phyloP scores from a whole-genome alignment of 495 filamentous ascomycete species.

The Penicillium goetzii region DNA sequence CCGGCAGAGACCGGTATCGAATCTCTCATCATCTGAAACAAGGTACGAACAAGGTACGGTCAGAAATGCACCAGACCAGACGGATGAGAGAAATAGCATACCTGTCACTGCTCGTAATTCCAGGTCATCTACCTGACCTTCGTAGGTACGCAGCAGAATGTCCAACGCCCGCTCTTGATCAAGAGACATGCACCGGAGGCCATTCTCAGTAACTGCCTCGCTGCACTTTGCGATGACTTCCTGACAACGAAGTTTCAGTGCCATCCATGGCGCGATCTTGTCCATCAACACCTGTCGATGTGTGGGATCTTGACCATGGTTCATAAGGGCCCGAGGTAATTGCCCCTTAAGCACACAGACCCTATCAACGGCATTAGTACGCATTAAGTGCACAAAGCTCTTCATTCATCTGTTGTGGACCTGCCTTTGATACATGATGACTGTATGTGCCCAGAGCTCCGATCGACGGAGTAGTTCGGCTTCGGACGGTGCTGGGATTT shows the following conservation, averaged over 20 bases:
- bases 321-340: slow-evolving; percentile 35
- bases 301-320: slow-evolving; percentile 40
- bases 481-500: slow-evolving; percentile 39
- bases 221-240: slow-evolving; percentile 43
- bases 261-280: slow-evolving; percentile 38
- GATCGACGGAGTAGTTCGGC: slow-evolving; percentile 44
- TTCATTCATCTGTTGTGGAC: background rate
- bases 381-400: background rate
- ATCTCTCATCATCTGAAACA: slow-evolving; percentile 39
- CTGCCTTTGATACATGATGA: slow-evolving; percentile 48
- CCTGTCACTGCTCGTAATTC: slow-evolving; percentile 37
- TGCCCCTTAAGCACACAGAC: slow-evolving; percentile 47
- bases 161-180: slow-evolving; percentile 46
- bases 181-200: slow-evolving; percentile 41
- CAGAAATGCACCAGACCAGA: background rate
- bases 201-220: slow-evolving; percentile 40
- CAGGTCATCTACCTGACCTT: slow-evolving; percentile 40
- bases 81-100: slow-evolving; percentile 17
- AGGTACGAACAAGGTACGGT: background rate
- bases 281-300: slow-evolving; percentile 40
- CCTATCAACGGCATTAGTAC: slow-evolving; percentile 22
- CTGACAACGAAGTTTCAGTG: slow-evolving; percentile 40
- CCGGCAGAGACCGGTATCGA: slow-evolving; percentile 37
- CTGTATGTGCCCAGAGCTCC: slow-evolving; percentile 49
- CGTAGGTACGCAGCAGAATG: slow-evolving; percentile 41